Base-by-base conservation (phyloP, 2,329 filamentous ascomycete genomes). In the Aureobasidium leucospermi region DNA sequence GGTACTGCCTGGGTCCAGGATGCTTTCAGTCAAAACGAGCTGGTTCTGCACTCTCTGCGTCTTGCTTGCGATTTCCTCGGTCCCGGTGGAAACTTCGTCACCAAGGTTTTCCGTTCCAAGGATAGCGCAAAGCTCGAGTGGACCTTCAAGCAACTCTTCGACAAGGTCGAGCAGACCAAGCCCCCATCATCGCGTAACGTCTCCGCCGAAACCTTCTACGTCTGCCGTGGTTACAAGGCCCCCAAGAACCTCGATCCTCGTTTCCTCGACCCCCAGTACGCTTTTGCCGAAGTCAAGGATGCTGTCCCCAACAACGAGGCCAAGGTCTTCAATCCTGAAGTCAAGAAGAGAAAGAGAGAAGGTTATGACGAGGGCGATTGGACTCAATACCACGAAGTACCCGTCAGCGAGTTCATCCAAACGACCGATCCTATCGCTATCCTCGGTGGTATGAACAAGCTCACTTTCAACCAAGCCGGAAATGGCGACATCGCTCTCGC, bases 1-100 rank as follows among this genome's bases (percentile, higher is more conserved):
- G 94, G 94, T 85, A 93, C 91, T 0, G 92, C 94, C 0, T 99
- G 94, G 94, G 88, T 92, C 45, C 94, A 99, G 76, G 94, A 99
- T 79, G 94, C 94, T 46, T 99, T 96, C 81, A 93, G 93, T 63
- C 94, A 99, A 75, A 94, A 93, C 61, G 93, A 97, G 75, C 79
- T 99, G 56, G 90, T 89, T 11, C 78, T 99, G 59, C 89, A 96
- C 71, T 88, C 90, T 8, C 81, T 99, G 81, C 96, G 95, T 73
- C 79, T 99, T 60, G 94, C 94, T 3, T 96, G 91, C 0, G 93
- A 99, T 66, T 99, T 99, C 67, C 76, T 99, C 60, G 81, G 85
- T 16, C 88, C 93, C 71, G 90, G 92, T 47, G 94, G 94, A 64
- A 93, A 87, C 8, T 97, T 97, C 65, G 92, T 97, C 46, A 97